phyloP scores from a whole-genome alignment of 2,329 filamentous ascomycete species.

The Hypoxylon sp. region DNA sequence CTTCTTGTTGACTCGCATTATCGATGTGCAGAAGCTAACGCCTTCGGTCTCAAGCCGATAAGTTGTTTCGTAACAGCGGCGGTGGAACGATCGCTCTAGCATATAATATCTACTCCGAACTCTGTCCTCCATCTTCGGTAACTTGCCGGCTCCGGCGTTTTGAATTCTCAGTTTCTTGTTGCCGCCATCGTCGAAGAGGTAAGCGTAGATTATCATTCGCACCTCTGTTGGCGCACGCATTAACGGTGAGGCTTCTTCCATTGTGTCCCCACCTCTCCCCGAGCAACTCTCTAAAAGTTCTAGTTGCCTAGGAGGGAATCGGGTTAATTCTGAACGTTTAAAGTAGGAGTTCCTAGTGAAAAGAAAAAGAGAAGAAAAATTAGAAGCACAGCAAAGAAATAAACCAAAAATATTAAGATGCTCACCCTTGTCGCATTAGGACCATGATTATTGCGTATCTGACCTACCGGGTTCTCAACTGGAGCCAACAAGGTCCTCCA shows the following conservation, averaged over 20 bases:
- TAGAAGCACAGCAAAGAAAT: neutral
- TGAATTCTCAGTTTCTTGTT: slow-evolving; percentile 59
- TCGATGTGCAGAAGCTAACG: slow-evolving; percentile 59
- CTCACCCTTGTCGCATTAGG: neutral
- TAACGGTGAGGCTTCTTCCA: slow-evolving; percentile 46
- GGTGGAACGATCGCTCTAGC: slow-evolving; percentile 58
- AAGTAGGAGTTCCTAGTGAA: neutral
- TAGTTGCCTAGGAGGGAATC: neutral
- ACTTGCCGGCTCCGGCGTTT: slow-evolving; percentile 50
- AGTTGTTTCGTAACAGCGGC: slow-evolving; percentile 66
- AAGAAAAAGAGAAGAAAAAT: neutral
- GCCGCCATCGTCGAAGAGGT: slow-evolving; percentile 61
- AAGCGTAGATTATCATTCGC: slow-evolving; percentile 61
- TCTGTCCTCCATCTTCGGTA: slow-evolving; percentile 45
- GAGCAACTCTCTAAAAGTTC: neutral
- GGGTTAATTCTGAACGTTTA: neutral
- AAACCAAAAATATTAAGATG: slow-evolving; percentile 2
- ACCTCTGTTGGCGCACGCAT: slow-evolving; percentile 60
- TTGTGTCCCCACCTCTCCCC: slow-evolving; percentile 1
- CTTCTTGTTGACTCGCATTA: slow-evolving; percentile 63
- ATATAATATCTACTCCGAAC: slow-evolving; percentile 60
- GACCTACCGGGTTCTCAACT: slow-evolving; percentile 44
- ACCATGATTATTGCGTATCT: slow-evolving; percentile 11
- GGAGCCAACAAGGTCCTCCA: slow-evolving; percentile 37
- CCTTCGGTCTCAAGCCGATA: slow-evolving; percentile 65